Evolutionary conservation across 108 stramenopile species (phyloP), one percentile per base, ranked within the genome.

Genomic region (Cyclotella sp.): DNA sequence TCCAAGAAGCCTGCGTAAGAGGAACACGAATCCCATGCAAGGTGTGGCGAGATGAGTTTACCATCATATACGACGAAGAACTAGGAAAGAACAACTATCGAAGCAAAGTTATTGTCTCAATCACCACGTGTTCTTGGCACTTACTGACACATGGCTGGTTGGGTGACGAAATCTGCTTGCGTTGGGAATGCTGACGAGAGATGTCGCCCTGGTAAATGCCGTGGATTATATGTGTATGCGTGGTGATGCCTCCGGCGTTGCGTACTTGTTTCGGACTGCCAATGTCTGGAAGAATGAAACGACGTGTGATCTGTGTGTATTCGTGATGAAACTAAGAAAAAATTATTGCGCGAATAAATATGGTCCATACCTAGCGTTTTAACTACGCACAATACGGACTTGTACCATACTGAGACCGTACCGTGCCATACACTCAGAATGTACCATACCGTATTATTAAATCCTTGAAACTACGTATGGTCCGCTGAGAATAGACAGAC

Each of bases 1-100:
- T 30, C 91, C 93, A 19, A 91, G 57, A 51, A 94, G 74, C 61
- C 76, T 69, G 9, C 43, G 13, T 58, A 41, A 22, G 47, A 47
- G 0, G 41, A 22, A 5, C 47, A 67, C n/a, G 11, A 47, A 46
- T 58, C 9, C 26, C 14, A 58, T 51, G 60, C 34, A 47, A 10
- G 11, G 45, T 21, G 19, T 0, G 11, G 21, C 21, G 64, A 65
- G 18, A 44, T 15, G 21, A 11, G 43, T 14, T n/a, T n/a, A n/a
- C 6, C 18, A 10, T 41, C 40, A 4, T 44, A 10, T 34, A 52
- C 16, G 55, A 55, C 3, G n/a, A 55, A 55, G 11, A 55, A 55
- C 3, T n/a, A 1, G n/a, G 12, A 12, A 55, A 1, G 11, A 26
- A 22, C 24, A 26, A 55, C 21, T 26, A 53, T n/a, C 21, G 9